phyloP scores from a whole-genome alignment of 2,329 filamentous ascomycete species.

The Pezicula neosporulosa region DNA sequence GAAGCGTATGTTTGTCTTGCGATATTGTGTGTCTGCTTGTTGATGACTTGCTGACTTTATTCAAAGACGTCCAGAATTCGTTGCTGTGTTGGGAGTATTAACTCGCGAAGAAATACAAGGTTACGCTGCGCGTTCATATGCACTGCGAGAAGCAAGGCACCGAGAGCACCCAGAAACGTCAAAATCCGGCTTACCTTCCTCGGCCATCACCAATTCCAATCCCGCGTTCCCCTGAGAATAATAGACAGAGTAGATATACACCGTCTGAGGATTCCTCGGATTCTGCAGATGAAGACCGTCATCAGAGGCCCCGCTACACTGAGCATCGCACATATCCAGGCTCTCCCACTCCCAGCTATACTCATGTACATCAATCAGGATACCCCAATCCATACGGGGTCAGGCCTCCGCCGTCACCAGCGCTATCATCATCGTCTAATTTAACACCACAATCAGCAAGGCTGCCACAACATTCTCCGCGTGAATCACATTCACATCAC shows the following conservation, averaged over 20 bases:
- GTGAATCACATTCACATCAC: not conserved
- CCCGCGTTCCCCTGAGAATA: conserved; percentile 1
- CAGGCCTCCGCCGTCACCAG: conserved; percentile 12
- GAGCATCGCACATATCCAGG: conserved; percentile 5
- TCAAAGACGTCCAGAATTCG: conserved; percentile 48
- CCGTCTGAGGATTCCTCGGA: conserved; percentile 6
- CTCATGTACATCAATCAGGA: conserved; percentile 10
- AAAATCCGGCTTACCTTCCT: conserved; percentile 7
- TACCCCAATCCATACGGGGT: conserved; percentile 21
- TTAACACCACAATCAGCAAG: not conserved
- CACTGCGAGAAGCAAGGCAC: conserved; percentile 29
- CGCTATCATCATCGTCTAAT: conserved; percentile 1
- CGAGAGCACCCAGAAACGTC: conserved; percentile 9
- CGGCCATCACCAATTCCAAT: conserved; percentile 5
- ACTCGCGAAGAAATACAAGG: conserved; percentile 47
- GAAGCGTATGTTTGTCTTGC: conserved; percentile 39
- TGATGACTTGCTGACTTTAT: not conserved
- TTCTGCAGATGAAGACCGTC: not conserved
- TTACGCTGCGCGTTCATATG: conserved; percentile 40
- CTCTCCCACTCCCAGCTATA: not conserved
- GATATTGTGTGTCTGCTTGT: not conserved
- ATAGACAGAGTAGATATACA: conserved; percentile 7
- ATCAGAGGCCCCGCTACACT: not conserved
- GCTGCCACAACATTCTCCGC: not conserved
- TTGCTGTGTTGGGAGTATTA: conserved; percentile 56